Conservation (phyloP, 495 filamentous ascomycete genomes). For the Hypoxylon lienhwacheense region DNA sequence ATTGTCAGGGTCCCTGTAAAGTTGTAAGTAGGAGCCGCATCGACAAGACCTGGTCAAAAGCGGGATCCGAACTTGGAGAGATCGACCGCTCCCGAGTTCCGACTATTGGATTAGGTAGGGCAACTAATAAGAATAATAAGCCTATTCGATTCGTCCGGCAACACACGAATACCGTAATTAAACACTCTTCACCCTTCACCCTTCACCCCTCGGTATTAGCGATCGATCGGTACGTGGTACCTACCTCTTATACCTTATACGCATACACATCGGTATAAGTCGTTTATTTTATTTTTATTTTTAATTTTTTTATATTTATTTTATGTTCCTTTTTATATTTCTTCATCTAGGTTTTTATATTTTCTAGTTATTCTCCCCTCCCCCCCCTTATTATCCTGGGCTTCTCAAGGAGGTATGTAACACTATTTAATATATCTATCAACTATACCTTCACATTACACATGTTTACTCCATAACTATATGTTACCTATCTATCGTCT, state of each 20-base stretch:
- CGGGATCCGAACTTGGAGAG: slow-evolving; percentile 33
- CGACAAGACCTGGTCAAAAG: slow-evolving; percentile 31
- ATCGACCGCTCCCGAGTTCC: slow-evolving; percentile 28
- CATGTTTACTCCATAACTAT: too few relatives aligned
- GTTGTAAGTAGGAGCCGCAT: slow-evolving; percentile 32
- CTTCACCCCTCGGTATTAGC: slow-evolving; percentile 8
- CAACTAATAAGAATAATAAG: slow-evolving; percentile 27
- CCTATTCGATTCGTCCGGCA: slow-evolving; percentile 32
- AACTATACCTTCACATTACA: too few relatives aligned
- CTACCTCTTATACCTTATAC: too few relatives aligned
- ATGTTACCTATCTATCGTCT: too few relatives aligned
- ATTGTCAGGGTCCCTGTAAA: slow-evolving; percentile 17
- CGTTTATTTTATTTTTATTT: not conserved
- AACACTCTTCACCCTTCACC: slow-evolving; percentile 18
- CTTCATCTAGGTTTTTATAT: not conserved
- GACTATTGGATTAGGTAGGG: slow-evolving; percentile 32
- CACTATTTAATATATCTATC: too few relatives aligned
- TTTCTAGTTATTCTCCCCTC: too few relatives aligned
- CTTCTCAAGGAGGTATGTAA: too few relatives aligned
- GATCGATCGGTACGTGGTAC: slow-evolving; percentile 1
- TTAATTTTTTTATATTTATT: not conserved
- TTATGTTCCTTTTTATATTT: not conserved
- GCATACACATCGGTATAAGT: too few relatives aligned
- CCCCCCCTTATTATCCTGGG: too few relatives aligned
- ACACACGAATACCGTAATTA: slow-evolving; percentile 34